These are phyloP conservation scores for Bonnemaisonia californica DNA, from an alignment of 31 red algal species.

Conservation along the genomic window DNA sequence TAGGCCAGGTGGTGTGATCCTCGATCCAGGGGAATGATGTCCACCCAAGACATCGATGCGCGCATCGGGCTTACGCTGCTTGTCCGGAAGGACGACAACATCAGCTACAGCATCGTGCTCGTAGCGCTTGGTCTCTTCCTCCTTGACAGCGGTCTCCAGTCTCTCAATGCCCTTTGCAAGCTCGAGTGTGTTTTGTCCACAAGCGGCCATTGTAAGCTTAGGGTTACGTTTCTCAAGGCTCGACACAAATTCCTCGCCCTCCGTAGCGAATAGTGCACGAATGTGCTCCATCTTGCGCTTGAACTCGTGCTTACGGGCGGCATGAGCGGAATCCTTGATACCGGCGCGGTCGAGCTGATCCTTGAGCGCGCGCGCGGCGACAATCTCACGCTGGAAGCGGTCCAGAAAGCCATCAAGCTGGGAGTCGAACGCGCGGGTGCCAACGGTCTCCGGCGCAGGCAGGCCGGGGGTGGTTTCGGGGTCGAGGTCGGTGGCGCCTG, in stretches of 20 bases:
- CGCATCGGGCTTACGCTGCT: background rate
- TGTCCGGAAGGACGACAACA: background rate
- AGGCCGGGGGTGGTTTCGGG: background rate
- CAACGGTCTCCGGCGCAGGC: slow-evolving; percentile 30
- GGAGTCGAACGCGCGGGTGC: slow-evolving; percentile 42
- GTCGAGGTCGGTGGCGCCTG: background rate
- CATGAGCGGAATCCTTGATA: slow-evolving; percentile 8
- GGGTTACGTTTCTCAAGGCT: slow-evolving; percentile 61
- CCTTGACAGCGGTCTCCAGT: slow-evolving; percentile 56
- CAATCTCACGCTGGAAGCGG: slow-evolving; percentile 58
- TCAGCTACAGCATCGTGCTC: background rate
- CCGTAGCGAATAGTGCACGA: slow-evolving; percentile 50
- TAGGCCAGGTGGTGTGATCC: background rate
- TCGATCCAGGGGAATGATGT: background rate
- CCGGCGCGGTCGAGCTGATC: slow-evolving; percentile 37
- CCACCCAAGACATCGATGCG: background rate
- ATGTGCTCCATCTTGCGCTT: slow-evolving; percentile 65
- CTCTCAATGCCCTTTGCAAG: slow-evolving; percentile 65
- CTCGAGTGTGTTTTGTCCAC: slow-evolving; percentile 66
- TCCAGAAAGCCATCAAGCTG: slow-evolving; percentile 75
- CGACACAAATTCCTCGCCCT: slow-evolving; percentile 62
- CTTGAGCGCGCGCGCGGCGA: slow-evolving; percentile 62
- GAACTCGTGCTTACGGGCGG: slow-evolving; percentile 38
- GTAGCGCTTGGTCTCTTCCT: slow-evolving; percentile 55
- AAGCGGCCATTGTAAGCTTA: slow-evolving; percentile 54